These are phyloP conservation scores for Gossypium arboreum DNA, from an alignment of 345 rosid species.

Conservation along the genomic window DNA sequence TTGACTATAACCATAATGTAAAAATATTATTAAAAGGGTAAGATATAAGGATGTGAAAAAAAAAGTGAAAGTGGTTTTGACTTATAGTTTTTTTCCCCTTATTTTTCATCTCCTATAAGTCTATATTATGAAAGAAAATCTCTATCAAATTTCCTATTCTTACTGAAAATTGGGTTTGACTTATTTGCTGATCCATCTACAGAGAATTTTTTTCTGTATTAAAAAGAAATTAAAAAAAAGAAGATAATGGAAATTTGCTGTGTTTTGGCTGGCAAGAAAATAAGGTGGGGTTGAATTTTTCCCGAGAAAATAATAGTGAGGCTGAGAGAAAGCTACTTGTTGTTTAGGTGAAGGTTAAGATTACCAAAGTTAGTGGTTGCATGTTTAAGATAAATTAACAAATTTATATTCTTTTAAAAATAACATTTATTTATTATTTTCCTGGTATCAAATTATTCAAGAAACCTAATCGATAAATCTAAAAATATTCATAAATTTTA, in stretches of 20 bases:
- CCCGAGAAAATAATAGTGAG: neutral
- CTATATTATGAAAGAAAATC: neutral
- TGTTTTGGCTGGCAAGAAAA: conserved; percentile 14
- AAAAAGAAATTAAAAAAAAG: neutral
- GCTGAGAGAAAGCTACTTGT: neutral
- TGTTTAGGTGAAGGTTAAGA: neutral
- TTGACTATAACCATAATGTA: too few relatives aligned
- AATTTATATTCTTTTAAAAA: too few relatives aligned
- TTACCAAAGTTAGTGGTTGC: neutral
- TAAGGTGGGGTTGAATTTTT: neutral
- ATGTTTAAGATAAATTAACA: neutral
- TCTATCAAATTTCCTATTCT: neutral
- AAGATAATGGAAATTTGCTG: neutral
- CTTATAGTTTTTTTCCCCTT: neutral
- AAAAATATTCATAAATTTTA: too few relatives aligned
- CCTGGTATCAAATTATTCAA: too few relatives aligned
- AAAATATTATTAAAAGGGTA: neutral
- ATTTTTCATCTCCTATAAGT: neutral
- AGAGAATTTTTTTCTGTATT: neutral
- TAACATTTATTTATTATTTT: too few relatives aligned
- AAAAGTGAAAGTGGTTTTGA: neutral
- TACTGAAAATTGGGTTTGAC: neutral
- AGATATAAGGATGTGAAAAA: neutral
- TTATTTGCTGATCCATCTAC: neutral
- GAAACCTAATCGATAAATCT: too few relatives aligned